Evolutionary conservation across 805 yeast species (phyloP).

Genomic region (Ogataea sp.): DNA sequence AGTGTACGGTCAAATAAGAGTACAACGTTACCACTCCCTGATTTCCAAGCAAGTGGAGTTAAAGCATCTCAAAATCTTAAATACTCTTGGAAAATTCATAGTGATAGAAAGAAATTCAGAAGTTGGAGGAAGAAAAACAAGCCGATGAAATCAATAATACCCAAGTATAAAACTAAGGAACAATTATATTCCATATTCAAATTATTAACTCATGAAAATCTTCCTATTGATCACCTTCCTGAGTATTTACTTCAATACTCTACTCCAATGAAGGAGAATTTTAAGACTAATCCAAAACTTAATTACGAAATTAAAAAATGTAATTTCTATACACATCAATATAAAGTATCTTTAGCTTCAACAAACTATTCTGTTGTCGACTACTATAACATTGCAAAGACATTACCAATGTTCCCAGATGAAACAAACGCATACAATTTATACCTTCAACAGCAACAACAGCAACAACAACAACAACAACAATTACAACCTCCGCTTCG

Average conservation of each 20-base stretch:
- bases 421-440: too few species aligned
- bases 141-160: background rate
- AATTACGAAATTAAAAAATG: constrained; percentile 12
- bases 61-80: background rate
- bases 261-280: constrained; percentile 7
- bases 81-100: background rate
- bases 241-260: constrained; percentile 12
- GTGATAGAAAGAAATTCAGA: background rate
- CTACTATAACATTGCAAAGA: background rate
- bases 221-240: constrained; percentile 6
- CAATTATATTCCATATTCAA: constrained; percentile 11
- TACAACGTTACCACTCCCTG: background rate
- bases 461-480: too few species aligned
- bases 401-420: background rate
- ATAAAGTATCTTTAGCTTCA: constrained; percentile 8
- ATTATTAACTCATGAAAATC: constrained; percentile 7
- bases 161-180: constrained; percentile 4
- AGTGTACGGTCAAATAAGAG: background rate
- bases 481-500: too few species aligned
- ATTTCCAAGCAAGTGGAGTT: background rate
- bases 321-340: constrained; percentile 1
- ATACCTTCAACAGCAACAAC: too few species aligned
- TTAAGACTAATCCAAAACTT: constrained; percentile 15
- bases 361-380: constrained; percentile 6
- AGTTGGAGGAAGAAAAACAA: too few species aligned